Percentiles rank a stretch among this genome's conserved stretches.
These are phyloP conservation scores for Populus davidiana DNA, from an alignment of 345 rosid genomes.

Conservation along the genomic window DNA sequence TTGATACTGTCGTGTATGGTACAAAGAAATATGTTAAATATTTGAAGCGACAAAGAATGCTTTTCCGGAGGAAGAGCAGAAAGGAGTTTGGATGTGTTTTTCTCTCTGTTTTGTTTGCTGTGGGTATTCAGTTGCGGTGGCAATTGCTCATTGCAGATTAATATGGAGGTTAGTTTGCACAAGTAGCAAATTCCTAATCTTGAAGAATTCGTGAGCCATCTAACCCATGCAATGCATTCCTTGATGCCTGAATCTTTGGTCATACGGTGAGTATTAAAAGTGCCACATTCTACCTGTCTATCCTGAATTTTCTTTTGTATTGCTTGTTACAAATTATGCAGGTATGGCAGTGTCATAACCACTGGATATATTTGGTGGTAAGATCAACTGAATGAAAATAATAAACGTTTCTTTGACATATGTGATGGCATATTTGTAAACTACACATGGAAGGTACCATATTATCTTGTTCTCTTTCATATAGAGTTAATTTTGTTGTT, in stretches of 20 bases:
- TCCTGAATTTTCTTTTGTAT: not conserved
- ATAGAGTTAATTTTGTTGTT: not conserved
- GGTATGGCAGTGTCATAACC: constrained; percentile 78
- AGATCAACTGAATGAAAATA: constrained; percentile 57
- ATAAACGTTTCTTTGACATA: constrained; percentile 76
- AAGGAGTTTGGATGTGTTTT: not conserved
- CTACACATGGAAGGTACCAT: constrained; percentile 64
- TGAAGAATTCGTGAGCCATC: constrained; percentile 66
- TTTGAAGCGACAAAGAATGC: not conserved
- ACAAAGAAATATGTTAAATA: not conserved
- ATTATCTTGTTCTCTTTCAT: constrained; percentile 1
- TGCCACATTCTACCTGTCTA: not conserved
- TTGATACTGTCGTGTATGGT: not conserved
- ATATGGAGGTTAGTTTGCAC: constrained; percentile 60
- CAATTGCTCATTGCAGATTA: constrained; percentile 46
- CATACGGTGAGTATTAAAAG: constrained; percentile 53
- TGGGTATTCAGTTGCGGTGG: not conserved
- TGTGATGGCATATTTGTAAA: constrained; percentile 82
- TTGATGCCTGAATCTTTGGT: constrained; percentile 67
- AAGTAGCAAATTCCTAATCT: constrained; percentile 48
- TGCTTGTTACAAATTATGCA: constrained; percentile 17
- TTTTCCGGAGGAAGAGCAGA: not conserved
- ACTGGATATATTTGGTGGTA: constrained; percentile 62
- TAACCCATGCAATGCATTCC: constrained; percentile 65
- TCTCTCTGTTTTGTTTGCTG: not conserved